phyloP scores from a whole-genome alignment of 2,329 filamentous ascomycete genomes.

The Emericellopsis cladophorae region DNA sequence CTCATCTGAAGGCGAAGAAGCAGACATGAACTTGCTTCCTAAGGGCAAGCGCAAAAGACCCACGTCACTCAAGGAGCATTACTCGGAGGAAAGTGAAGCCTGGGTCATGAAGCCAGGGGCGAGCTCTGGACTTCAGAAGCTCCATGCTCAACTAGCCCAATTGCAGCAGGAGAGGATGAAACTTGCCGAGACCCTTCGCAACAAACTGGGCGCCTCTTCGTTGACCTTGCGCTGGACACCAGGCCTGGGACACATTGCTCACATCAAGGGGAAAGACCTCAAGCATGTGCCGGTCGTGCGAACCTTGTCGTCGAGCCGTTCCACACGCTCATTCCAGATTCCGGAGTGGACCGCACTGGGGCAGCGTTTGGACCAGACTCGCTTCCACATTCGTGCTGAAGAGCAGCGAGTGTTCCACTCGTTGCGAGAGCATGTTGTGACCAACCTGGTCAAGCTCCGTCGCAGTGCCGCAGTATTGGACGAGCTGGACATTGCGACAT shows the following conservation, averaged over 20 bases:
- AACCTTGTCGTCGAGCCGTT: constrained; percentile 64
- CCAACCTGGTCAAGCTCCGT: constrained; percentile 73
- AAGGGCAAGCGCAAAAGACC: constrained; percentile 34
- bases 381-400: constrained; percentile 67
- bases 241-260: constrained; percentile 77
- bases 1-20: constrained; percentile 49
- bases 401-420: constrained; percentile 69
- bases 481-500: constrained; percentile 81
- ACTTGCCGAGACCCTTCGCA: constrained; percentile 49
- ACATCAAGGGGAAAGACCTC: constrained; percentile 73
- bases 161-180: constrained; percentile 46
- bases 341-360: constrained; percentile 78
- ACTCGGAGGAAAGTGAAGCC: constrained; percentile 44
- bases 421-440: constrained; percentile 64
- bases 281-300: constrained; percentile 17
- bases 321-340: constrained; percentile 73
- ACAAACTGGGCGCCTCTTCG: constrained; percentile 46
- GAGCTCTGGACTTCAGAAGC: constrained; percentile 47
- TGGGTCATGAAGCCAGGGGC: constrained; percentile 60
- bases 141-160: constrained; percentile 55
- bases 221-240: constrained; percentile 79
- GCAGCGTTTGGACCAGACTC: constrained; percentile 63
- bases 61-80: constrained; percentile 39
- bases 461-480: constrained; percentile 87
- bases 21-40: constrained; percentile 39